Evolutionary conservation across 306 rosid genomes (phyloP), one percentile per base, ranked within the genome.

Genomic region (Bauhinia variegata): DNA sequence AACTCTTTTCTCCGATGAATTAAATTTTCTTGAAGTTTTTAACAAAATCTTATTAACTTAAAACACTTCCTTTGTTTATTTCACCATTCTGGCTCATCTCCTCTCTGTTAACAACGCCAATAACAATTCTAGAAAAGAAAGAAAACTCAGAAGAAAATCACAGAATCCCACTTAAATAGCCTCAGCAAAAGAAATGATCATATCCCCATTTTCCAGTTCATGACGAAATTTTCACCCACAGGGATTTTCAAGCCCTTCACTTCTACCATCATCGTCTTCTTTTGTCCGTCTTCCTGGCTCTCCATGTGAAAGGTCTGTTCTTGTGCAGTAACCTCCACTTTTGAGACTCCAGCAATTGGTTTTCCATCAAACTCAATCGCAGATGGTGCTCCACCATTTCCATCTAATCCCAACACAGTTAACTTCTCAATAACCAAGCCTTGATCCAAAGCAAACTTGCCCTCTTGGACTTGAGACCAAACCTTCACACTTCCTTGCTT

Each of bases 171-270:
- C 36, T 18, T 32, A 23, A 3, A 34, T 34, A n/a, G n/a, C n/a
- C n/a, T n/a, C n/a, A n/a, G n/a, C n/a, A n/a, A n/a, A n/a, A n/a
- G n/a, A n/a, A n/a, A n/a, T n/a, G n/a, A n/a, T n/a, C n/a, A n/a
- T n/a, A n/a, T n/a, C 11, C 72, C 90, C 96, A 93, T 86, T 65
- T 86, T 89, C 97, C 97, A 93, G n/a, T 83, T 75, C 71, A 93
- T 0, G 4, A 79, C 96, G 69, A 93, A 93, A 82, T 83, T 93
- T 57, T 86, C 85, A 10, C 97, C 99, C 3, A 93, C 82, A 4
- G 84, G 80, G 49, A 93, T 65, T 16, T 82, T 70, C 86, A 88
- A 77, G 11, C 96, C 96, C 18, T 19, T 78, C 23, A 93, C 72
- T 44, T 85, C 88, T 9, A 89, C 95, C 95, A 86, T 80, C 41